Evolutionary conservation across 805 yeast species (phyloP).

Genomic region (Candida pseudoglaebosa): DNA sequence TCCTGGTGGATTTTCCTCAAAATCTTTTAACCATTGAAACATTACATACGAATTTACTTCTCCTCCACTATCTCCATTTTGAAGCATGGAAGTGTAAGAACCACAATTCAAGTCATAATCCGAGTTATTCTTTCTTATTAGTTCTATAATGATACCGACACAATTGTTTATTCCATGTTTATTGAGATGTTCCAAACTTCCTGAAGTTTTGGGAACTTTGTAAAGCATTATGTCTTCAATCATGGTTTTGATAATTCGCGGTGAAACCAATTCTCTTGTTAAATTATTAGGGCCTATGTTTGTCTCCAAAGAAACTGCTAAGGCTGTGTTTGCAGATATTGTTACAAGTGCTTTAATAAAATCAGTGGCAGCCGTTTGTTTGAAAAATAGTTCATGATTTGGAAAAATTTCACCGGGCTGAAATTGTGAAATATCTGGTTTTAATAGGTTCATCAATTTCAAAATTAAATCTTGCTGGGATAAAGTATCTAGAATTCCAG

Average conservation of each 20-base stretch:
- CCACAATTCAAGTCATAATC: constrained; percentile 93
- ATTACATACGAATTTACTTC: constrained; percentile 40
- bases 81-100: constrained; percentile 59
- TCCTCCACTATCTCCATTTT: constrained; percentile 24
- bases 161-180: constrained; percentile 91
- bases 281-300: constrained; percentile 95
- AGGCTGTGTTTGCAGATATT: constrained; percentile 74
- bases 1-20: constrained; percentile 87
- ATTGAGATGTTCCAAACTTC: constrained; percentile 33
- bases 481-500: constrained; percentile 77
- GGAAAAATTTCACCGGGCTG: constrained; percentile 17
- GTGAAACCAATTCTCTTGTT: constrained; percentile 84
- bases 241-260: constrained; percentile 59
- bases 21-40: constrained; percentile 43
- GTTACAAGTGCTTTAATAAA: constrained; percentile 91
- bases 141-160: constrained; percentile 90
- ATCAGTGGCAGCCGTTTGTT: constrained; percentile 93
- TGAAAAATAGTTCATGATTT: constrained; percentile 34
- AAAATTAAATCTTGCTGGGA: constrained; percentile 72
- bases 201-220: constrained; percentile 13
- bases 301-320: constrained; percentile 78
- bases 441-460: constrained; percentile 64
- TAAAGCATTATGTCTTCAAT: constrained; percentile 67
- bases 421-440: constrained; percentile 62
- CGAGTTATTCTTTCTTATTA: constrained; percentile 91